These are phyloP conservation scores for Leccinum sublutescens DNA, from an alignment of 768 basidiomycete species.

Conservation along the genomic window DNA sequence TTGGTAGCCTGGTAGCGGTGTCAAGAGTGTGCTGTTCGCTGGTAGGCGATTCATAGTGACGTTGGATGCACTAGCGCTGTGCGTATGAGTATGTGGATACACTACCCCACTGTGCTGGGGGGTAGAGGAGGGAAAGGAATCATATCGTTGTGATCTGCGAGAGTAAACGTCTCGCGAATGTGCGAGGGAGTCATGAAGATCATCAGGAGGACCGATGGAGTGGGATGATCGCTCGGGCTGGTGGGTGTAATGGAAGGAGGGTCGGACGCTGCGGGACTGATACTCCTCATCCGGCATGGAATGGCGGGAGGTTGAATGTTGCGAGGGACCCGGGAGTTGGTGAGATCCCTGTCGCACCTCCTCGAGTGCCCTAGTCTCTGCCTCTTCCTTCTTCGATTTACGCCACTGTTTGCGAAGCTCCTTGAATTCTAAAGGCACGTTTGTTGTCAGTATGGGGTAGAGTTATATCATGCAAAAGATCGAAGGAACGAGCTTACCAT, in stretches of 20 bases:
- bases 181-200: constrained; percentile 19
- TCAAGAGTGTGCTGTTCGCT: constrained; percentile 65
- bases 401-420: constrained; percentile 97
- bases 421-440: constrained; percentile 76
- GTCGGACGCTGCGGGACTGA: constrained; percentile 16
- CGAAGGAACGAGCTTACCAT: constrained; percentile 54
- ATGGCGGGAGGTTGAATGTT: constrained; percentile 23
- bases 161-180: constrained; percentile 21
- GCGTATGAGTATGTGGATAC: constrained; percentile 29
- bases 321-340: constrained; percentile 14
- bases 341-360: constrained; percentile 19
- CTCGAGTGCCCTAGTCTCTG: constrained; percentile 27
- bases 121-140: constrained; percentile 19
- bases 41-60: constrained; percentile 45
- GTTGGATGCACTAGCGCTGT: constrained; percentile 17
- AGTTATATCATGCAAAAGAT: not conserved
- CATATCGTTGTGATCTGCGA: constrained; percentile 29
- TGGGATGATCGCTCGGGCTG: constrained; percentile 24
- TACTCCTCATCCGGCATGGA: constrained; percentile 29
- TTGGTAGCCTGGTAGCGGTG: constrained; percentile 64
- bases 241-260: constrained; percentile 25
- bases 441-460: constrained; percentile 10
- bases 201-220: constrained; percentile 11
- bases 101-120: constrained; percentile 13
- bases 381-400: constrained; percentile 81